Percentiles rank a stretch among this genome's conserved stretches.
Evolutionary conservation across 768 basidiomycete species (phyloP).

Genomic region (Boletus sp.): DNA sequence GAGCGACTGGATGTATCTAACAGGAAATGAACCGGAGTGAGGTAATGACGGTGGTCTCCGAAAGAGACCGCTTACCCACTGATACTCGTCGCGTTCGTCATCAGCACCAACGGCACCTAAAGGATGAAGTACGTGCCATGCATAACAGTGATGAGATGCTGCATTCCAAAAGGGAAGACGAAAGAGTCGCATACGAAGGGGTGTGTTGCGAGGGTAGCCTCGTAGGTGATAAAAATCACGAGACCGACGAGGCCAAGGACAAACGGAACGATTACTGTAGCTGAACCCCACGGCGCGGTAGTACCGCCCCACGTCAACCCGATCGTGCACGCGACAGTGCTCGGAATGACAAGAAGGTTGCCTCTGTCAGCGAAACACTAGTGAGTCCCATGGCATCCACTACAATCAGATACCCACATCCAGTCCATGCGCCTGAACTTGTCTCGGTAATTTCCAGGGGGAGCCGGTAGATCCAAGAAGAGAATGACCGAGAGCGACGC

Average conservation of each 20-base stretch:
- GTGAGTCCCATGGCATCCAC: neutral
- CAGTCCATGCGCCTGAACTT: constrained; percentile 40
- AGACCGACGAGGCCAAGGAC: constrained; percentile 40
- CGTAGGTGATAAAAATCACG: constrained; percentile 37
- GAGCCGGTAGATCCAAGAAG: constrained; percentile 33
- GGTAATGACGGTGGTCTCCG: too few relatives aligned
- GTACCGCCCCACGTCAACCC: constrained; percentile 45
- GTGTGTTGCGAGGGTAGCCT: constrained; percentile 30
- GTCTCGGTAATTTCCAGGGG: constrained; percentile 29
- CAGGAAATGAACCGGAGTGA: neutral
- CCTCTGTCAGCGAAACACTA: constrained; percentile 27
- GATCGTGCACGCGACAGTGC: constrained; percentile 29
- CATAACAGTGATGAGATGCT: neutral
- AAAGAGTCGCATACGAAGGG: constrained; percentile 32
- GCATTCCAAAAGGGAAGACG: neutral
- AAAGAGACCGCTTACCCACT: constrained; percentile 20
- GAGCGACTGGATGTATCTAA: constrained; percentile 34
- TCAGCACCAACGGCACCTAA: constrained; percentile 35
- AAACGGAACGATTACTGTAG: constrained; percentile 41
- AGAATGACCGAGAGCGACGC: constrained; percentile 23
- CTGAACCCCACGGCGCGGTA: constrained; percentile 40
- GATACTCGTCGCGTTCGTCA: constrained; percentile 32
- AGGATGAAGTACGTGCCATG: neutral
- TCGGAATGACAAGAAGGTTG: constrained; percentile 33
- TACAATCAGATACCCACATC: constrained; percentile 27